Percentiles rank a stretch among this genome's conserved stretches.
phyloP scores from a whole-genome alignment of 2,329 filamentous ascomycete genomes.

The Penicillium polonicum region DNA sequence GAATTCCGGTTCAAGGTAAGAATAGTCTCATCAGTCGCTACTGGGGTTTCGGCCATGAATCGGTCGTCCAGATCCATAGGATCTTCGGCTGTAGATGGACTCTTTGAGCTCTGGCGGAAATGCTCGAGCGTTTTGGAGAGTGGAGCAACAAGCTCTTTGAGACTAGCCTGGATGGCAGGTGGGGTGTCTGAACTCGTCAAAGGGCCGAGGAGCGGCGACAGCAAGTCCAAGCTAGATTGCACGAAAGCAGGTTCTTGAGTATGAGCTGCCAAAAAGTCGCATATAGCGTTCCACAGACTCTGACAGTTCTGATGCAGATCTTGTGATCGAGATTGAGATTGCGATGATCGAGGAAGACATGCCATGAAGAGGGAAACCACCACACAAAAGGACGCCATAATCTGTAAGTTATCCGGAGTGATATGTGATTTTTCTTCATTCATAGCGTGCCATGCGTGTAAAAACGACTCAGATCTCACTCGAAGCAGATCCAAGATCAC shows the following conservation, averaged over 20 bases:
- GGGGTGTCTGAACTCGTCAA: constrained; percentile 18
- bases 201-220: constrained; percentile 36
- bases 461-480: constrained; percentile 47
- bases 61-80: constrained; percentile 47
- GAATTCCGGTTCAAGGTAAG: constrained; percentile 35
- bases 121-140: constrained; percentile 35
- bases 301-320: constrained; percentile 30
- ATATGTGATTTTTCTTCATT: constrained; percentile 46
- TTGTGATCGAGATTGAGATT: constrained; percentile 29
- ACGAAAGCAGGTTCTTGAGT: constrained; percentile 31
- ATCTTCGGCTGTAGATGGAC: constrained; percentile 25
- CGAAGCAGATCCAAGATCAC: constrained; percentile 48
- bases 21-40: constrained; percentile 24
- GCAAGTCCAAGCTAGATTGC: constrained; percentile 33
- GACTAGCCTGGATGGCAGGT: constrained; percentile 22
- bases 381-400: constrained; percentile 51
- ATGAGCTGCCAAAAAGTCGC: constrained; percentile 31
- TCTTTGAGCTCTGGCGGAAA: constrained; percentile 24
- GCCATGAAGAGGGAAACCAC: constrained; percentile 40
- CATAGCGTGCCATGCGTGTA: constrained; percentile 46
- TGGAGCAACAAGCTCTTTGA: constrained; percentile 29
- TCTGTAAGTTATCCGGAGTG: constrained; percentile 51
- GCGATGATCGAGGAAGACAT: constrained; percentile 33
- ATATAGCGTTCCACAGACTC: constrained; percentile 37
- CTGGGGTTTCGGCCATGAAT: constrained; percentile 29